Conservation (phyloP, 2,329 filamentous ascomycete genomes). For the Colletotrichum graminicola region DNA sequence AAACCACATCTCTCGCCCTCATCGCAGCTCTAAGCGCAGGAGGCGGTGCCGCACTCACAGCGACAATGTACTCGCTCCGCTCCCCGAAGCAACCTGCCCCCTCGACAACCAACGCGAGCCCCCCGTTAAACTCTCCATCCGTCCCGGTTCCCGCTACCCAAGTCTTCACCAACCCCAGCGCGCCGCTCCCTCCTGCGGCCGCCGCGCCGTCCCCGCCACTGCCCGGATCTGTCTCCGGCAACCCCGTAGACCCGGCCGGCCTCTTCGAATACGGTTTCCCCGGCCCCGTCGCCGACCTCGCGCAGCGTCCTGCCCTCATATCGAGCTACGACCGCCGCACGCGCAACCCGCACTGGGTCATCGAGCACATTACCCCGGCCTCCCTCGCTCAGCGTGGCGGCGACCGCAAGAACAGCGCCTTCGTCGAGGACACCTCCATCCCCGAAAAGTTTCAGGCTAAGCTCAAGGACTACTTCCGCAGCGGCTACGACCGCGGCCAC, state of each 20-base stretch:
- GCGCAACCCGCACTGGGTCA: constrained; percentile 94
- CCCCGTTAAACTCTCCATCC: constrained; percentile 49
- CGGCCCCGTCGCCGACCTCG: constrained; percentile 87
- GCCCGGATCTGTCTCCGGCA: constrained; percentile 49
- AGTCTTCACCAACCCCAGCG: constrained; percentile 53
- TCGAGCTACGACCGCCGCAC: constrained; percentile 92
- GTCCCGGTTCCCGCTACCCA: constrained; percentile 70
- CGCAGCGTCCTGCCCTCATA: constrained; percentile 80
- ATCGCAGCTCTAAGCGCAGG: constrained; percentile 82
- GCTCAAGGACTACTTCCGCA: constrained; percentile 94
- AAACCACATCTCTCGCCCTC: constrained; percentile 76
- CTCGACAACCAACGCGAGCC: constrained; percentile 45
- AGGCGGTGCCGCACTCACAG: constrained; percentile 80
- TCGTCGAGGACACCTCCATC: constrained; percentile 83
- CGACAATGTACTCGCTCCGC: constrained; percentile 74
- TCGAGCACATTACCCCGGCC: constrained; percentile 93
- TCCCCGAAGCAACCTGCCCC: constrained; percentile 53
- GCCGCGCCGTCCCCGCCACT: constrained; percentile 47
- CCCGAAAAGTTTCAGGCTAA: constrained; percentile 90
- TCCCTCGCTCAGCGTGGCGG: constrained; percentile 81
- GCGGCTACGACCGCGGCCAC: constrained; percentile 94
- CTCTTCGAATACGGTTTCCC: constrained; percentile 92
- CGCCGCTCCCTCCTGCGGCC: constrained; percentile 45
- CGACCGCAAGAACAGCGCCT: constrained; percentile 86
- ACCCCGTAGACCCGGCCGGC: constrained; percentile 78